Conservation (phyloP, 1,139 yeast genomes). For the Lodderomyces pseudojiufengensis region DNA sequence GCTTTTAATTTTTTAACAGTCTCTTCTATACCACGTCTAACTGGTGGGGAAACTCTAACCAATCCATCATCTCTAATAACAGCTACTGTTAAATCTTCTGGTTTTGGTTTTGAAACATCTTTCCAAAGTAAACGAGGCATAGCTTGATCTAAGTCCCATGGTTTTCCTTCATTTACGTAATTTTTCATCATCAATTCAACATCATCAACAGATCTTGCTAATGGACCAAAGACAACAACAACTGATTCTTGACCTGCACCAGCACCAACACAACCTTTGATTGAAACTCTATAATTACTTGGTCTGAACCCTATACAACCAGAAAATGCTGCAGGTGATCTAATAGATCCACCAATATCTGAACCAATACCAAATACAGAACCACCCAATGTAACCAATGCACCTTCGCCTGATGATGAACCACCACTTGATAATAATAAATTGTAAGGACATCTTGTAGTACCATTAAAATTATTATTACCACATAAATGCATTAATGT, state of each 20-base stretch:
- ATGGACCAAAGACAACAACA: slow-evolving; percentile 60
- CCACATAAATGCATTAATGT: slow-evolving; percentile 47
- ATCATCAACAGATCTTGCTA: slow-evolving; percentile 60
- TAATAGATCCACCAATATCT: slow-evolving; percentile 77
- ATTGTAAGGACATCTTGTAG: slow-evolving; percentile 37
- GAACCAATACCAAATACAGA: slow-evolving; percentile 69
- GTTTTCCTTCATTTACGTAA: slow-evolving; percentile 59
- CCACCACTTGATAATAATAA: slow-evolving; percentile 50
- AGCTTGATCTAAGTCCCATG: slow-evolving; percentile 63
- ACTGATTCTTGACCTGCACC: slow-evolving; percentile 60
- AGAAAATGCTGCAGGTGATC: slow-evolving; percentile 72
- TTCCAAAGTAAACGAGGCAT: slow-evolving; percentile 60
- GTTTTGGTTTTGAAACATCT: slow-evolving; percentile 41
- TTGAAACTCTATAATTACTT: slow-evolving; percentile 56
- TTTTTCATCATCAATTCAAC: slow-evolving; percentile 56
- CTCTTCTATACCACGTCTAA: slow-evolving; percentile 31
- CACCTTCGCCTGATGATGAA: slow-evolving; percentile 77
- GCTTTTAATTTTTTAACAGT: slow-evolving; percentile 25
- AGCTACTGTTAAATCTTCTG: slow-evolving; percentile 35
- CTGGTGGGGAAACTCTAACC: slow-evolving; percentile 54
- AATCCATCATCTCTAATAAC: slow-evolving; percentile 39
- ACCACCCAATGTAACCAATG: slow-evolving; percentile 61
- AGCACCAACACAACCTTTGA: slow-evolving; percentile 47
- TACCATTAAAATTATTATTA: slow-evolving; percentile 38
- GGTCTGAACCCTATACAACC: slow-evolving; percentile 71